Conservation (phyloP, 2,329 filamentous ascomycete genomes). For the Fusarium sterilihyphosum region DNA sequence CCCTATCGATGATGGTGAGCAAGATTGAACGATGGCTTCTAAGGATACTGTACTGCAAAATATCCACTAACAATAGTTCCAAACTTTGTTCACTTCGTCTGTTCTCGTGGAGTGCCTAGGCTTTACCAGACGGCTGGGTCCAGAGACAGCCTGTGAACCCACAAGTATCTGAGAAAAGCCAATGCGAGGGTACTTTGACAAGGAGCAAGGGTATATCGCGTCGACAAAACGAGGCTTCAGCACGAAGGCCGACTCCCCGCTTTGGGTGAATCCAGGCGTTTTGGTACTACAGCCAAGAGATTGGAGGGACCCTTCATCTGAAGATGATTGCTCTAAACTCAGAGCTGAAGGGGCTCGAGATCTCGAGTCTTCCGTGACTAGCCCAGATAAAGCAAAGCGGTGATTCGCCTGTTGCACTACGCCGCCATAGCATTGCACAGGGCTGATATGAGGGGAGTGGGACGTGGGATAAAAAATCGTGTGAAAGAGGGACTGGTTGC, state of each 20-base stretch:
- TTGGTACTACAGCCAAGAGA: not conserved
- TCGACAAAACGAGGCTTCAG: slow-evolving; percentile 20
- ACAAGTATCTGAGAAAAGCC: not conserved
- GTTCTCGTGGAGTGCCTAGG: not conserved
- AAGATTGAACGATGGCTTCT: not conserved
- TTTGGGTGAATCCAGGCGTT: slow-evolving; percentile 11
- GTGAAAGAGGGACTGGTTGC: not conserved
- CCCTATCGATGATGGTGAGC: not conserved
- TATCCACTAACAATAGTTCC: not conserved
- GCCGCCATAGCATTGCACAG: not conserved
- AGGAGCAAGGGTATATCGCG: slow-evolving; percentile 2
- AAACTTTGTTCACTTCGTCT: slow-evolving; percentile 1
- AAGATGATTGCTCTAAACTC: not conserved
- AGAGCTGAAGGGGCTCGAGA: slow-evolving; percentile 1
- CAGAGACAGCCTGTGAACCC: not conserved
- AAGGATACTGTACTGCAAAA: not conserved
- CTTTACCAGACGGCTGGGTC: slow-evolving; percentile 25
- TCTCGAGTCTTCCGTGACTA: slow-evolving; percentile 6
- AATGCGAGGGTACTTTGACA: not conserved
- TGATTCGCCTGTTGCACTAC: not conserved
- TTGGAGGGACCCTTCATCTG: slow-evolving; percentile 1
- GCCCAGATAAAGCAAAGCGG: not conserved
- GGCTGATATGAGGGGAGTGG: not conserved
- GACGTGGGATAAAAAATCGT: not conserved
- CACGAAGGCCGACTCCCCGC: slow-evolving; percentile 19